phyloP scores from a whole-genome alignment of 495 filamentous ascomycete species.

The Talaromyces wortmannii region DNA sequence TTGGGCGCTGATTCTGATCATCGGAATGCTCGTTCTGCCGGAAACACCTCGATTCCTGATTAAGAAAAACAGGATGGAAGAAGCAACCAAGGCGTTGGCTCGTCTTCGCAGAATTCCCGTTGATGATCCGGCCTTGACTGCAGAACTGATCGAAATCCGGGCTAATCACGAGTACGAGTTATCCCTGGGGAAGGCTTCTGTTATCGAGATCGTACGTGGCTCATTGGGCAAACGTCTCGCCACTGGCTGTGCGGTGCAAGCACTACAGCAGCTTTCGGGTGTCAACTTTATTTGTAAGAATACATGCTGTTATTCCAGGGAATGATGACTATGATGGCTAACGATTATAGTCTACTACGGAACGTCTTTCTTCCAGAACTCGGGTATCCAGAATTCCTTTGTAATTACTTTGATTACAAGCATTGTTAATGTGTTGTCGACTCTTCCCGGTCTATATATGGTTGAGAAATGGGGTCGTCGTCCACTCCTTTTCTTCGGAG shows the following conservation, averaged over 20 bases:
- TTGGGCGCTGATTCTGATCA: constrained; percentile 69
- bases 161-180: constrained; percentile 77
- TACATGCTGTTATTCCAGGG: neutral
- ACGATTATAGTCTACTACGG: constrained; percentile 55
- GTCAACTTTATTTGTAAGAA: constrained; percentile 60
- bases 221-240: constrained; percentile 58
- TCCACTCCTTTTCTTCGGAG: constrained; percentile 62
- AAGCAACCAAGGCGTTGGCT: constrained; percentile 57
- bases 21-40: constrained; percentile 67
- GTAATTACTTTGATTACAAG: constrained; percentile 60
- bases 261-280: constrained; percentile 69
- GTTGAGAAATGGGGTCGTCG: constrained; percentile 70
- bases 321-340: neutral
- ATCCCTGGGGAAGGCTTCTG: constrained; percentile 60
- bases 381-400: constrained; percentile 61
- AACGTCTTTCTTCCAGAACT: constrained; percentile 64
- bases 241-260: constrained; percentile 71
- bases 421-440: constrained; percentile 63
- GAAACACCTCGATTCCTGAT: constrained; percentile 80
- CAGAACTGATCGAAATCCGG: constrained; percentile 68
- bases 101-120: constrained; percentile 59
- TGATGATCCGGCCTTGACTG: constrained; percentile 52
- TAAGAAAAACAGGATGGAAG: constrained; percentile 60
- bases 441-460: constrained; percentile 62
- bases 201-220: constrained; percentile 59